phyloP scores from a whole-genome alignment of 495 filamentous ascomycete species.

The Podospora tetraspora region DNA sequence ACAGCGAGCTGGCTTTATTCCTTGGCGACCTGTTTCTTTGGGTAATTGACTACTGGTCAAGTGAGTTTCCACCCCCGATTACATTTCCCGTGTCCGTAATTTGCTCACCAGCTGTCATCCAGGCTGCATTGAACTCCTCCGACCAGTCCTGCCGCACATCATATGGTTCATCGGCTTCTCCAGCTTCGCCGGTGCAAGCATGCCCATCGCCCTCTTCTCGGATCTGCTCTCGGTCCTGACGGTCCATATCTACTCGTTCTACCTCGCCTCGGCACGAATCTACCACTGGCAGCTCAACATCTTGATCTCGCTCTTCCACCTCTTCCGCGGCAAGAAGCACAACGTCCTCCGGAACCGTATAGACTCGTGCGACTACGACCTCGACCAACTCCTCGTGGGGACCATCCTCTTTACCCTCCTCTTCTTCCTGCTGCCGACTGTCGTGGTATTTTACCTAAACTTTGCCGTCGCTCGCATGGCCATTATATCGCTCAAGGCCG shows the following conservation, averaged over 20 bases:
- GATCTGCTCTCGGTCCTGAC: slow-evolving; percentile 90
- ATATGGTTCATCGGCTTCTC: slow-evolving; percentile 93
- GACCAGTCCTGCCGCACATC: slow-evolving; percentile 74
- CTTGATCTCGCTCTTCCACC: slow-evolving; percentile 91
- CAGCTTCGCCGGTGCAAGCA: slow-evolving; percentile 89
- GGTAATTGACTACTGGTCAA: slow-evolving; percentile 97
- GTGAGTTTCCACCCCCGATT: slow-evolving; percentile 38
- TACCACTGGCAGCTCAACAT: slow-evolving; percentile 98
- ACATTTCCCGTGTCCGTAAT: not conserved
- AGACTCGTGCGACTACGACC: slow-evolving; percentile 97
- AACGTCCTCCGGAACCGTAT: slow-evolving; percentile 97
- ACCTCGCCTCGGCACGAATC: slow-evolving; percentile 91
- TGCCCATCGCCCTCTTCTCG: slow-evolving; percentile 95
- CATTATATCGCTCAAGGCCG: slow-evolving; percentile 86
- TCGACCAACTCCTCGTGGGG: slow-evolving; percentile 93
- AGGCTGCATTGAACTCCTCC: slow-evolving; percentile 69
- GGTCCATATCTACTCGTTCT: slow-evolving; percentile 95
- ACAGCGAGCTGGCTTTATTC: slow-evolving; percentile 88
- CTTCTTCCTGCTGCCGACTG: slow-evolving; percentile 91
- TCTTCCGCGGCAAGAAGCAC: slow-evolving; percentile 95
- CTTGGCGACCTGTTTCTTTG: slow-evolving; percentile 92
- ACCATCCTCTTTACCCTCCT: slow-evolving; percentile 95
- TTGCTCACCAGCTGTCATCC: slow-evolving; percentile 7
- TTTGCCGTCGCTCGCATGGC: slow-evolving; percentile 92
- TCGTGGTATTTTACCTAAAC: slow-evolving; percentile 93